Conservation (phyloP, 257 asterid species). For the Nicotiana tomentosiformis region DNA sequence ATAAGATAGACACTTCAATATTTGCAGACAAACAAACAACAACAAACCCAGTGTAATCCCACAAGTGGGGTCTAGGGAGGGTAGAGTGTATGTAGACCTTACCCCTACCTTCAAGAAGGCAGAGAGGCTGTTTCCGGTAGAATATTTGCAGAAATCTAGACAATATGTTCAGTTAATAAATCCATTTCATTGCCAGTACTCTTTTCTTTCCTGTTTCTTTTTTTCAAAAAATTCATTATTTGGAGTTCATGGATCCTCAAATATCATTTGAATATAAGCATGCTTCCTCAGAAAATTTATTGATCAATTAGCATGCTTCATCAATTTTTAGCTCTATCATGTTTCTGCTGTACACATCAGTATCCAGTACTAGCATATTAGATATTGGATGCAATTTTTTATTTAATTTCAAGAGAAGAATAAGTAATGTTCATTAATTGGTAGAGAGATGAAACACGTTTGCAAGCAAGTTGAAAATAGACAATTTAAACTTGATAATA, state of each 20-base stretch:
- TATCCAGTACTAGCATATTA: neutral
- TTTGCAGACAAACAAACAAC: too few species aligned
- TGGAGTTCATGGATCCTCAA: neutral
- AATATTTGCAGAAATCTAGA: too few species aligned
- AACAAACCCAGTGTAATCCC: too few species aligned
- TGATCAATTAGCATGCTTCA: neutral
- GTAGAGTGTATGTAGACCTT: too few species aligned
- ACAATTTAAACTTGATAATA: neutral
- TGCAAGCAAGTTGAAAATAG: neutral
- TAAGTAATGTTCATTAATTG: neutral
- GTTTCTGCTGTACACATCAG: neutral
- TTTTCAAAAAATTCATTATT: neutral
- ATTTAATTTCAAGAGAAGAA: neutral
- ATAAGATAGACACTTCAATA: too few species aligned
- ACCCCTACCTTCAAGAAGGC: too few species aligned
- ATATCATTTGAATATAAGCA: neutral
- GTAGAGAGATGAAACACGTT: neutral
- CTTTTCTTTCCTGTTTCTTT: neutral
- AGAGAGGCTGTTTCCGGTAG: too few species aligned
- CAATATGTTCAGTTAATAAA: too few species aligned
- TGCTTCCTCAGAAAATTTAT: neutral
- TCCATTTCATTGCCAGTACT: neutral
- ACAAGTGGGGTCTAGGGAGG: too few species aligned
- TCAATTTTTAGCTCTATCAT: neutral
- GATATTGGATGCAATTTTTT: neutral